phyloP scores from a whole-genome alignment of 192 early-diverging fungal genomes.

The Martensiomyces pterosporus region DNA sequence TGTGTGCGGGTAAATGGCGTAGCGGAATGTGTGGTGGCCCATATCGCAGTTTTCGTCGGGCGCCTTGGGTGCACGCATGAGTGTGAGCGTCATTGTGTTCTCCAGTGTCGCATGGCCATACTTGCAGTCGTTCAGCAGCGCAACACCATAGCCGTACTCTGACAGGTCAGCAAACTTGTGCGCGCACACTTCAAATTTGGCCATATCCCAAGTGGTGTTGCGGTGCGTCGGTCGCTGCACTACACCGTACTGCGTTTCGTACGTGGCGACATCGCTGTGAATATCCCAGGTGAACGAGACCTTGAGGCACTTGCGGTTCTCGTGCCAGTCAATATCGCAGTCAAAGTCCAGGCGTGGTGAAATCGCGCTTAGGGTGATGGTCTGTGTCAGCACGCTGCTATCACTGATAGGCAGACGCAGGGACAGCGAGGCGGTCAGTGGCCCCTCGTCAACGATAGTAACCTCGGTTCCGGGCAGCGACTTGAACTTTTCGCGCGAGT shows the following conservation, averaged over 20 bases:
- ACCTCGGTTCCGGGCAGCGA: slow-evolving; percentile 53
- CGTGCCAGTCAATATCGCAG: slow-evolving; percentile 85
- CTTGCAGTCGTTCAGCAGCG: slow-evolving; percentile 92
- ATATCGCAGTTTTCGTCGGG: slow-evolving; percentile 54
- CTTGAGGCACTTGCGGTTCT: slow-evolving; percentile 84
- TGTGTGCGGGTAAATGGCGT: slow-evolving; percentile 84
- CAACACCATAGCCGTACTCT: slow-evolving; percentile 90
- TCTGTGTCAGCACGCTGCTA: slow-evolving; percentile 65
- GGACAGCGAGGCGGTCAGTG: slow-evolving; percentile 67
- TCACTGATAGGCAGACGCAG: slow-evolving; percentile 60
- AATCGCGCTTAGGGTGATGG: slow-evolving; percentile 65
- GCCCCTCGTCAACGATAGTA: slow-evolving; percentile 66
- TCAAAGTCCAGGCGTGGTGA: slow-evolving; percentile 84
- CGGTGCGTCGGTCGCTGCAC: slow-evolving; percentile 88
- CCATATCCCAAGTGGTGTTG: slow-evolving; percentile 85
- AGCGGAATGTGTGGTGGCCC: slow-evolving; percentile 76
- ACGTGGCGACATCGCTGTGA: slow-evolving; percentile 76
- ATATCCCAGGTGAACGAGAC: slow-evolving; percentile 90
- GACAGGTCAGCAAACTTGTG: slow-evolving; percentile 95
- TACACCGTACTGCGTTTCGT: slow-evolving; percentile 91
- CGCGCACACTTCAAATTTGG: slow-evolving; percentile 91
- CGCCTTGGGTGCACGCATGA: slow-evolving; percentile 82
- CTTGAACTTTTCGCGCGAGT: slow-evolving; percentile 81
- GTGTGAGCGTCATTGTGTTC: slow-evolving; percentile 75
- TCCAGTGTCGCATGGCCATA: slow-evolving; percentile 87